Percentiles rank a stretch among this genome's conserved stretches.
Conservation (phyloP, 2,329 filamentous ascomycete species). For the Acrocalymma vagum region DNA sequence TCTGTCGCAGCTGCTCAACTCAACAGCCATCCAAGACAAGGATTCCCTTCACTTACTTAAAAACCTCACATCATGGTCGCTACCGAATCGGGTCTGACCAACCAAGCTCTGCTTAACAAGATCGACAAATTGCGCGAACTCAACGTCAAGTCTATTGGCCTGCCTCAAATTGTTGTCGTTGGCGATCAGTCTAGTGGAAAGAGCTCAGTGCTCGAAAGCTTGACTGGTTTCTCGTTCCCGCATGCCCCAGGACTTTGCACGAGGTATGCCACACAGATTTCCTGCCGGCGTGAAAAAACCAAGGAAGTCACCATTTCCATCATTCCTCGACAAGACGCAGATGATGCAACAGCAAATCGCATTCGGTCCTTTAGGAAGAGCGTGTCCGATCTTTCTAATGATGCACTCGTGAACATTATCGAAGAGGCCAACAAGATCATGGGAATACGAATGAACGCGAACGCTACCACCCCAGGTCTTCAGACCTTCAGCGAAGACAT, state of each 20-base stretch:
- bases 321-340: conserved; percentile 8
- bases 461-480: conserved; percentile 7
- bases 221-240: conserved; percentile 51
- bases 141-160: conserved; percentile 40
- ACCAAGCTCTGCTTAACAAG: conserved; percentile 32
- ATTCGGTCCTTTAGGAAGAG: conserved; percentile 32
- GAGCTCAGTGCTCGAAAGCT: conserved; percentile 40
- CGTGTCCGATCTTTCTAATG: conserved; percentile 23
- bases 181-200: conserved; percentile 54
- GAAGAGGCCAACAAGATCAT: conserved; percentile 60
- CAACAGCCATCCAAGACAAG: too few species aligned
- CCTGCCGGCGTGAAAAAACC: conserved; percentile 54
- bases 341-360: conserved; percentile 30
- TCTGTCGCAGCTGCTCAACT: too few species aligned
- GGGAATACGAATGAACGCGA: conserved; percentile 41
- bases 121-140: conserved; percentile 16
- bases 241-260: conserved; percentile 60
- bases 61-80: conserved; percentile 6
- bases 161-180: conserved; percentile 32
- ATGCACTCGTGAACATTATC: conserved; percentile 31
- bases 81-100: conserved; percentile 7
- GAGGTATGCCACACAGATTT: conserved; percentile 66
- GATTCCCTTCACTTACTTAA: conserved; percentile 2
- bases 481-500: conserved; percentile 40
- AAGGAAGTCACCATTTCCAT: conserved; percentile 46